Percentiles rank a stretch among this genome's conserved stretches.
Evolutionary conservation across 169 alveolate species (phyloP).

Genomic region (Pseudocohnilembus persalinus): DNA sequence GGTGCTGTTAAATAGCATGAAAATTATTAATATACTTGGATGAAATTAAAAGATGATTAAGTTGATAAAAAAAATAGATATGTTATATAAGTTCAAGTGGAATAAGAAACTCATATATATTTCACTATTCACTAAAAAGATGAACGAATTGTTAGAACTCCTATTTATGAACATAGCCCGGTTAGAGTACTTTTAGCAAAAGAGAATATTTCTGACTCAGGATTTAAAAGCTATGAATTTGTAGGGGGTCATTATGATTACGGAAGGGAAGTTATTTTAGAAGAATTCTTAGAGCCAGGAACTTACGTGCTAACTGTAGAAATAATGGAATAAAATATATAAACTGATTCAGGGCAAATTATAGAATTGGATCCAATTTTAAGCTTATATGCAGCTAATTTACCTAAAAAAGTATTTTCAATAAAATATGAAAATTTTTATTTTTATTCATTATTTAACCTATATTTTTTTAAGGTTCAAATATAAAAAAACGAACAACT

Average conservation of each 20-base stretch:
- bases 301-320: background rate
- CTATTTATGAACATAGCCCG: background rate
- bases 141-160: constrained; percentile 9
- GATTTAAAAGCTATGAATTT: background rate
- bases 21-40: background rate
- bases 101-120: constrained; percentile 7
- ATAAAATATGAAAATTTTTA: too few species aligned
- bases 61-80: background rate
- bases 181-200: constrained; percentile 12
- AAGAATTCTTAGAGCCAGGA: constrained; percentile 12
- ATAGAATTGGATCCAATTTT: background rate
- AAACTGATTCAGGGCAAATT: background rate
- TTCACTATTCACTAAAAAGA: constrained; percentile 6
- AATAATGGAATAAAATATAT: background rate
- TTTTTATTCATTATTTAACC: too few species aligned
- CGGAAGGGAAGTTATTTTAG: background rate
- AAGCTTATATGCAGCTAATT: background rate
- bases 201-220: background rate
- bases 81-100: background rate
- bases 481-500: background rate
- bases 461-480: too few species aligned
- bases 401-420: background rate
- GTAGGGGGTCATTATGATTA: background rate
- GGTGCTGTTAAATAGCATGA: background rate
- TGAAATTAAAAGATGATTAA: background rate